phyloP scores from a whole-genome alignment of 2,329 filamentous ascomycete genomes.

The Colletotrichum salicis region DNA sequence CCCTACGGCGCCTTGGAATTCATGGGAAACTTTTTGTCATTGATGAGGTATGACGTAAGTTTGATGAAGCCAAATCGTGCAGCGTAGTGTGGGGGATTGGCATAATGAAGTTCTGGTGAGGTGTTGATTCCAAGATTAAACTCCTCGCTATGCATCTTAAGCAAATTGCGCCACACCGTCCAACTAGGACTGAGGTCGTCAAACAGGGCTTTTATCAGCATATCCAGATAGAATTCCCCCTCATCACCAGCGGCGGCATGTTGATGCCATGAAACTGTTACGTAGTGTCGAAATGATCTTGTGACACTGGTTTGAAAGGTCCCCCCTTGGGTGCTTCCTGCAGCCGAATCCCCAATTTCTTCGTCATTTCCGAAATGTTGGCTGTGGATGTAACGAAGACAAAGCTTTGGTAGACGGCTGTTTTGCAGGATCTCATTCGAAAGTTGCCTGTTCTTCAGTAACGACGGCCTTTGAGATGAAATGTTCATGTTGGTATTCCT shows the following conservation, averaged over 20 bases:
- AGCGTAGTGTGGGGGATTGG: constrained; percentile 9
- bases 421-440: background rate
- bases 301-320: too few species aligned
- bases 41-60: background rate
- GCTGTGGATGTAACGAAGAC: constrained; percentile 10
- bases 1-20: background rate
- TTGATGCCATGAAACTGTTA: constrained; percentile 8
- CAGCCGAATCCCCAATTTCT: too few species aligned
- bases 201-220: background rate
- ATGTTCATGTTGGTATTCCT: constrained; percentile 25
- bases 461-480: background rate
- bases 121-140: too few species aligned
- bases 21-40: background rate
- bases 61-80: background rate
- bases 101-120: background rate
- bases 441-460: background rate
- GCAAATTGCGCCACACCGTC: background rate
- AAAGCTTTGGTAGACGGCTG: background rate
- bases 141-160: background rate
- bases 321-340: too few species aligned
- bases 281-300: constrained; percentile 22
- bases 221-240: background rate
- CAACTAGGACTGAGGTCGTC: background rate
- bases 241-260: background rate
- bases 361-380: background rate